phyloP scores from a whole-genome alignment of 2,329 filamentous ascomycete genomes.

The Dactylellina sp. region DNA sequence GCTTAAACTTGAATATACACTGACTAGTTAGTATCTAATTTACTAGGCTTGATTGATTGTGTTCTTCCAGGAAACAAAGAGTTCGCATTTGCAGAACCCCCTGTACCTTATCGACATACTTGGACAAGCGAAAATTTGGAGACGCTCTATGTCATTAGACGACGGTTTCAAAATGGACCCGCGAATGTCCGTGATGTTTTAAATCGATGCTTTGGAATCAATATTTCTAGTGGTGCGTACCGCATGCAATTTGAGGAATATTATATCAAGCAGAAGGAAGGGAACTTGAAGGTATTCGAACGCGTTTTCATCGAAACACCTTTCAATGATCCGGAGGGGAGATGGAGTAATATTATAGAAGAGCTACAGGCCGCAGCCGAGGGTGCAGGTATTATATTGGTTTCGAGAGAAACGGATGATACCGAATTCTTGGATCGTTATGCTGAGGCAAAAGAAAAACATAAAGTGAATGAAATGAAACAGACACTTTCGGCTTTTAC shows the following conservation, averaged over 20 bases:
- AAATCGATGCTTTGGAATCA: conserved; percentile 48
- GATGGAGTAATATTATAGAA: conserved; percentile 28
- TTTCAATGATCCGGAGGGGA: conserved; percentile 35
- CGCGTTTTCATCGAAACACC: conserved; percentile 40
- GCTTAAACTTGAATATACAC: too few relatives aligned
- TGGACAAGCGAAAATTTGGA: conserved; percentile 31
- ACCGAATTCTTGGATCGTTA: conserved; percentile 21
- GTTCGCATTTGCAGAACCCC: conserved; percentile 8
- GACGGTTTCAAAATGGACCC: conserved; percentile 34
- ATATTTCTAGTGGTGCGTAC: conserved; percentile 43
- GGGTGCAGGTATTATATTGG: conserved; percentile 13
- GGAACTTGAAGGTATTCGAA: conserved; percentile 37
- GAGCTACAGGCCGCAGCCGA: conserved; percentile 41
- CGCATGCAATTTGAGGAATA: conserved; percentile 47
- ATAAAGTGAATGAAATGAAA: conserved; percentile 15
- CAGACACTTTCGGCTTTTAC: conserved; percentile 24
- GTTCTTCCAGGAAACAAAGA: not conserved
- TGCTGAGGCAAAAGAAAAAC: conserved; percentile 17
- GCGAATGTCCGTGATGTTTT: conserved; percentile 31
- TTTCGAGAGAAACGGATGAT: conserved; percentile 27
- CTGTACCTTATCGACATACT: conserved; percentile 18
- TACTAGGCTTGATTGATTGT: not conserved
- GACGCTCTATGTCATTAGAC: conserved; percentile 37
- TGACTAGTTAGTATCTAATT: too few relatives aligned
- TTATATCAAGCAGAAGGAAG: conserved; percentile 15